phyloP scores from a whole-genome alignment of 2,329 filamentous ascomycete species.

The Arthrobotrys megalospora region DNA sequence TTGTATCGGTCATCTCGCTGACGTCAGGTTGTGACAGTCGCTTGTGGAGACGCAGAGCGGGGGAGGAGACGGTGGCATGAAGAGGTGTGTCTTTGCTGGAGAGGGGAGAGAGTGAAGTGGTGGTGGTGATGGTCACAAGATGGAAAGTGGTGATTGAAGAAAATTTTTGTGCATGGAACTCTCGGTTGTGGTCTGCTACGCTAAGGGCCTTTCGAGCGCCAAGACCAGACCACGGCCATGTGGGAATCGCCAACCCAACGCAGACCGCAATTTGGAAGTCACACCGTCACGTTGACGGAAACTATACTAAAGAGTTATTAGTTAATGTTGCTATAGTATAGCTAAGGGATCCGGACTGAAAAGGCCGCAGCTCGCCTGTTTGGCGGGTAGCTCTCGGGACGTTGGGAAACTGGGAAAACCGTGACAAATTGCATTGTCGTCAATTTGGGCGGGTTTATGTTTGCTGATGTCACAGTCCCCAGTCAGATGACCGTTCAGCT shows the following conservation, averaged over 20 bases:
- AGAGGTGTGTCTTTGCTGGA: slow-evolving; percentile 2
- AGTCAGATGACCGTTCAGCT: slow-evolving; percentile 39
- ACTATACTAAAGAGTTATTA: not conserved
- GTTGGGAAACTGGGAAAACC: slow-evolving; percentile 26
- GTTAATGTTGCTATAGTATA: not conserved
- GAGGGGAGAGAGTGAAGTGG: not conserved
- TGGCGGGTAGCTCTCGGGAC: slow-evolving; percentile 33
- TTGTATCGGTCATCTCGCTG: slow-evolving; percentile 55
- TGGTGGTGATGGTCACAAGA: slow-evolving; percentile 32
- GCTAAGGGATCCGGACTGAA: not conserved
- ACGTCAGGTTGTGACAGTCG: slow-evolving; percentile 44
- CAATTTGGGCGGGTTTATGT: slow-evolving; percentile 7
- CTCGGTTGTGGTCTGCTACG: not conserved
- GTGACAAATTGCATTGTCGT: slow-evolving; percentile 24
- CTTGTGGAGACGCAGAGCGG: slow-evolving; percentile 28
- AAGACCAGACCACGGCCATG: slow-evolving; percentile 19
- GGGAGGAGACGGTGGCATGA: slow-evolving; percentile 40
- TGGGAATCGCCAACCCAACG: slow-evolving; percentile 14
- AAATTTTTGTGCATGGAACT: slow-evolving; percentile 38
- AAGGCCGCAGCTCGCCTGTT: slow-evolving; percentile 25
- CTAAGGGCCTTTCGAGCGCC: slow-evolving; percentile 22
- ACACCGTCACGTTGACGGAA: slow-evolving; percentile 12
- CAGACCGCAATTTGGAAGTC: slow-evolving; percentile 7
- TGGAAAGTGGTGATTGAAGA: slow-evolving; percentile 32
- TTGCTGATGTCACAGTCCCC: slow-evolving; percentile 23